Conservation (phyloP, 495 filamentous ascomycete genomes). For the Penicillium psychrofluorescens region DNA sequence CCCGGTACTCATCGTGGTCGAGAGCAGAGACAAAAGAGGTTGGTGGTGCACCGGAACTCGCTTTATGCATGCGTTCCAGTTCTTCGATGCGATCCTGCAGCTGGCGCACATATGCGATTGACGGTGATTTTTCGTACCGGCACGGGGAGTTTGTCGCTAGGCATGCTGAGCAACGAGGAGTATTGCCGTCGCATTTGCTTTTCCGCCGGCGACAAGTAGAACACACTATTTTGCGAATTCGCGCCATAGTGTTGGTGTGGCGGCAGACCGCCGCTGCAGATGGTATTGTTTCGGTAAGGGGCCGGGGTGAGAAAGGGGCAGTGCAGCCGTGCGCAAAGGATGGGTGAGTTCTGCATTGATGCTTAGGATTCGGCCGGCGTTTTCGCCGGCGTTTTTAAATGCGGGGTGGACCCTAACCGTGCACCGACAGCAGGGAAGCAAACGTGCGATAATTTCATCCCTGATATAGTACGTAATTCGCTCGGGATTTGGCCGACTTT, state of each 20-base stretch:
- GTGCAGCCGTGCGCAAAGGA: too few species aligned
- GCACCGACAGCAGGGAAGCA: too few species aligned
- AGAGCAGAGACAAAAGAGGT: not conserved
- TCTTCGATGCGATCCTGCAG: slow-evolving; percentile 4
- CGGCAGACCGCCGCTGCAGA: not conserved
- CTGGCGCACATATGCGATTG: slow-evolving; percentile 8
- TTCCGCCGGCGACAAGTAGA: slow-evolving; percentile 4
- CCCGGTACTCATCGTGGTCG: slow-evolving; percentile 1
- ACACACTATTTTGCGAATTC: slow-evolving; percentile 4
- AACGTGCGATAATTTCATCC: too few species aligned
- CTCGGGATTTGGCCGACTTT: too few species aligned
- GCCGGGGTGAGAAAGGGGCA: not conserved
- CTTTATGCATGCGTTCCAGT: not conserved
- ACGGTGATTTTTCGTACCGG: slow-evolving; percentile 9
- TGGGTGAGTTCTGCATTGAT: too few species aligned
- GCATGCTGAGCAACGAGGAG: slow-evolving; percentile 4
- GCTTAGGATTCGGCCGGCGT: too few species aligned
- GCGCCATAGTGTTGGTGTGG: not conserved
- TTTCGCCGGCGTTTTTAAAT: too few species aligned
- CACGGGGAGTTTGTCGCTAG: slow-evolving; percentile 1
- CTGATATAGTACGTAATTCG: too few species aligned
- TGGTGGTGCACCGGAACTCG: not conserved
- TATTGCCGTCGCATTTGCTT: slow-evolving; percentile 6
- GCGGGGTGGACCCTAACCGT: too few species aligned
- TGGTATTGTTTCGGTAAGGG: not conserved